Conservation (phyloP, 176 grass and related monocot genomes). For the Dactylis glomerata region DNA sequence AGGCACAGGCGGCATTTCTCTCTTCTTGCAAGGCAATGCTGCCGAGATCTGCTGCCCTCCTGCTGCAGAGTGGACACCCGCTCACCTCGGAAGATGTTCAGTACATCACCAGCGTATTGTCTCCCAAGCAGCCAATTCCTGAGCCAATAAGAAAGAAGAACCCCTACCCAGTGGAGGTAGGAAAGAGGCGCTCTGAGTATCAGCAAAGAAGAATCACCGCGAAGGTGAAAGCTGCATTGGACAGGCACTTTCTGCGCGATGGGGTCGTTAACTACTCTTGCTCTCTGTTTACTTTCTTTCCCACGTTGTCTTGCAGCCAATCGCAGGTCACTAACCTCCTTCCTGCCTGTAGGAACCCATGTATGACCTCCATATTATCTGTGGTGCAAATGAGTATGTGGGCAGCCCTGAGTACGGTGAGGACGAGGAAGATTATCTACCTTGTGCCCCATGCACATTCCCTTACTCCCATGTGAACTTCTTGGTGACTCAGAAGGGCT, state of each 20-base stretch:
- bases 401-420: background rate
- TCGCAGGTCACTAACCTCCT: background rate
- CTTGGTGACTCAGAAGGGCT: background rate
- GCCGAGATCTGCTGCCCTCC: background rate
- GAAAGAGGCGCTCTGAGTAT: background rate
- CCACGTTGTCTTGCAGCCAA: background rate
- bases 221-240: background rate
- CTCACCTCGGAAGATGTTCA: background rate
- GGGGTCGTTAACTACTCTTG: background rate
- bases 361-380: constrained; percentile 31
- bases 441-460: background rate
- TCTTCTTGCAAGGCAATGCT: background rate
- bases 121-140: background rate
- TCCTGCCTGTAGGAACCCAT: constrained; percentile 6
- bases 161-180: background rate
- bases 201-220: background rate
- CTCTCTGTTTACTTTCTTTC: background rate
- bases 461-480: constrained; percentile 36
- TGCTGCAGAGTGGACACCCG: background rate
- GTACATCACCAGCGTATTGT: background rate
- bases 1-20: background rate
- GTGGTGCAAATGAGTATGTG: constrained; percentile 12
- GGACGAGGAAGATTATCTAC: background rate
- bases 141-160: background rate
- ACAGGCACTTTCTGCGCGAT: background rate